Conservation (phyloP, 768 basidiomycete genomes). For the Leccinum fibrillosum region DNA sequence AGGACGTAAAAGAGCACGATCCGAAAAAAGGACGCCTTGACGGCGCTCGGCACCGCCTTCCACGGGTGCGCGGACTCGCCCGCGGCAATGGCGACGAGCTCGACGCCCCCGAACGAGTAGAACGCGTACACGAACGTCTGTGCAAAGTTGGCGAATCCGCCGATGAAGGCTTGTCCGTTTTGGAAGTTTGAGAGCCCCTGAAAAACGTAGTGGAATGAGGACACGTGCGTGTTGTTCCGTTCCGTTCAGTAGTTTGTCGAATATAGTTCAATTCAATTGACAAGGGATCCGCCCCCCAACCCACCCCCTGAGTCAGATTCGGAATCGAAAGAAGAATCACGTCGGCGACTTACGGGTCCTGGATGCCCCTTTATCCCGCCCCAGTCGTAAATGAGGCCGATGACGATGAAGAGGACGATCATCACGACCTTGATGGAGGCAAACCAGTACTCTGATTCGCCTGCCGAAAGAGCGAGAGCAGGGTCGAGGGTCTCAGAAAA, state of each 20-base stretch:
- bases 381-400: conserved; percentile 62
- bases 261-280: background rate
- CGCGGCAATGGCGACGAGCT: conserved; percentile 70
- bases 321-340: background rate
- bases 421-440: conserved; percentile 62
- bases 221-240: background rate
- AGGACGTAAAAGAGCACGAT: conserved; percentile 64
- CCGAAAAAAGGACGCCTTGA: conserved; percentile 67
- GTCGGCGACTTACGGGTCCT: conserved; percentile 43
- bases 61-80: conserved; percentile 64
- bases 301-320: background rate
- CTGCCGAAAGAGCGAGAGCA: conserved; percentile 24
- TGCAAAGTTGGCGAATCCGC: conserved; percentile 50
- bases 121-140: conserved; percentile 67
- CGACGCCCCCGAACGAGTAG: conserved; percentile 67
- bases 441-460: conserved; percentile 63
- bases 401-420: conserved; percentile 59
- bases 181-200: conserved; percentile 53
- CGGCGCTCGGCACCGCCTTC: conserved; percentile 59
- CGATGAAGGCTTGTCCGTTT: conserved; percentile 49
- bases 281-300: background rate
- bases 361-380: conserved; percentile 55
- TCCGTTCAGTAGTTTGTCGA: background rate
- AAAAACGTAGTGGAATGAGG: background rate
- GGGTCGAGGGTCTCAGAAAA: background rate